Evolutionary conservation across 2,329 filamentous ascomycete genomes (phyloP), one percentile per base, ranked within the genome.

Genomic region (Hymenoscyphus repandus): DNA sequence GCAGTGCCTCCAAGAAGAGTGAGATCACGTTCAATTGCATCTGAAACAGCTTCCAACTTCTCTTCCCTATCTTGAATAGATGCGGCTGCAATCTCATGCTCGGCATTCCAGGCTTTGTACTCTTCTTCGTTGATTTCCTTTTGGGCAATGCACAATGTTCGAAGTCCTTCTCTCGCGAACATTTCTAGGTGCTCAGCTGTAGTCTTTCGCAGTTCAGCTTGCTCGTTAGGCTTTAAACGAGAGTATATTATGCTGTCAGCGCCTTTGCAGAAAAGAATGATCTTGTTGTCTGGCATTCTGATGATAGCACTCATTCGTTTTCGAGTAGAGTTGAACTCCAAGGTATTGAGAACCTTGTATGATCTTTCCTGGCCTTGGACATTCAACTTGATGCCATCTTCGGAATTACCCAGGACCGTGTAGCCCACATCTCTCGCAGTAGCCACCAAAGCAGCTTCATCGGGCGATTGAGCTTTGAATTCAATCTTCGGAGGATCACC

Each of bases 221-320:
- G 93, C 68, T 95, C 85, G 44, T 91, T 90, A 56, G 80, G 82
- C 70, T 84, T 88, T 53, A 99, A 75, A 5, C 93, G 86, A 6
- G 90, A 91, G 68, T 97, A 99, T 58, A 99, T 97, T 62, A 97
- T 87, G 63, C 90, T 96, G 68, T 99, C 93, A 32, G 93, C 93
- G 57, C 93, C 93, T 72, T 99, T 99, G 76, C 93, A 99, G 70
- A 95, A 95, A 1, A 99, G 77, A 49, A 93, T 77, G 55, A 99
- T 96, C 52, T 79, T 85, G 37, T 88, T 86, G 67, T 97, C 83
- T 0, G 93, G 92, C 90, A 97, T 96, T 51, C 88, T 82, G 45
- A 99, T 84, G 59, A 99, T 96, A 2, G 91, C 89, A 70, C 91
- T 97, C 93, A 99, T 99, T 59, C 93, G 83, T 73, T 99, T 99